phyloP scores from a whole-genome alignment of 257 asterid species.

The Salvia miltiorrhiza region DNA sequence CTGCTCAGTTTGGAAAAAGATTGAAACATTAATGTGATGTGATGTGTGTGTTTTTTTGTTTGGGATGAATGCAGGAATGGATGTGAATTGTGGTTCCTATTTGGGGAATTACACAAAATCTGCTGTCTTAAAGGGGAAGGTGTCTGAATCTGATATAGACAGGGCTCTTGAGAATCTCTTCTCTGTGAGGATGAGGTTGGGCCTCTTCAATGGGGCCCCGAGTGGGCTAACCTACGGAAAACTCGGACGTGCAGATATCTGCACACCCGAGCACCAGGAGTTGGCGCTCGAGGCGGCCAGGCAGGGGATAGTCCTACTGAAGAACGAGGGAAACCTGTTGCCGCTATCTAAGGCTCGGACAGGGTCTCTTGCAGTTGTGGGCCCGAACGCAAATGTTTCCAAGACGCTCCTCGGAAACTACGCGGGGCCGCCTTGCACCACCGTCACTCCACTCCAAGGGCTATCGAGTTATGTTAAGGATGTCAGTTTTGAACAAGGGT shows the following conservation, averaged over 20 bases:
- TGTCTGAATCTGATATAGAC: slow-evolving; percentile 55
- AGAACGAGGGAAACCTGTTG: slow-evolving; percentile 43
- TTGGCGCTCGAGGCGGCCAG: slow-evolving; percentile 63
- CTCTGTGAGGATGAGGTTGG: slow-evolving; percentile 62
- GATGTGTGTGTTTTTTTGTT: not conserved
- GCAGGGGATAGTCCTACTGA: slow-evolving; percentile 61
- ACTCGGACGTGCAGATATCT: slow-evolving; percentile 39
- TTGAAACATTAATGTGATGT: not conserved
- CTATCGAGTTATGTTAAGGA: slow-evolving; percentile 36
- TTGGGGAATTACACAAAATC: slow-evolving; percentile 45
- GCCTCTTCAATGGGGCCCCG: slow-evolving; percentile 60
- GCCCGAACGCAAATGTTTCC: slow-evolving; percentile 55
- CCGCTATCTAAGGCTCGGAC: slow-evolving; percentile 47
- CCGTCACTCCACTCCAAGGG: slow-evolving; percentile 53
- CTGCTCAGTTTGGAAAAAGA: not conserved
- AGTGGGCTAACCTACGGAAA: slow-evolving; percentile 32
- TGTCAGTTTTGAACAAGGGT: slow-evolving; percentile 40
- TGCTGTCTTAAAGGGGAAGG: slow-evolving; percentile 48
- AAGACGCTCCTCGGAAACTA: slow-evolving; percentile 53
- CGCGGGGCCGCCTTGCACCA: slow-evolving; percentile 60
- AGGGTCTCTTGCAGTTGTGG: slow-evolving; percentile 56
- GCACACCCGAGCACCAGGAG: slow-evolving; percentile 48
- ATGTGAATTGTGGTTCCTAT: slow-evolving; percentile 57
- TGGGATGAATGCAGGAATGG: slow-evolving; percentile 46
- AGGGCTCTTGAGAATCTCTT: slow-evolving; percentile 65